phyloP scores from a whole-genome alignment of 2,329 filamentous ascomycete species.

The Nigrograna mackinnonii region DNA sequence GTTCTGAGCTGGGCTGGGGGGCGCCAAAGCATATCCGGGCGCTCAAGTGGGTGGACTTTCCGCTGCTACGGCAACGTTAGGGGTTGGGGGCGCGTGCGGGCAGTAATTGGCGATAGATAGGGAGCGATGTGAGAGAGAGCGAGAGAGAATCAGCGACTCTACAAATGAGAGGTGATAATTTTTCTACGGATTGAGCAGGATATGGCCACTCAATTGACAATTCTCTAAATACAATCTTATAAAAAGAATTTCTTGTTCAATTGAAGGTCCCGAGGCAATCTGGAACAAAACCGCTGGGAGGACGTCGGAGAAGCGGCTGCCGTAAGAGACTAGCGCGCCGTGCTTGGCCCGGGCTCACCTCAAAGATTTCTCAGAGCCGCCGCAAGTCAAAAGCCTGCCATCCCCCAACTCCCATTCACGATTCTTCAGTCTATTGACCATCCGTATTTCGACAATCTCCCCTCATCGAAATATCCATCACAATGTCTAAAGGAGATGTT shows the following conservation, averaged over 20 bases:
- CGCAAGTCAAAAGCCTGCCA: slow-evolving; percentile 1
- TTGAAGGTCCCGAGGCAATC: not conserved
- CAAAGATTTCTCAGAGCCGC: not conserved
- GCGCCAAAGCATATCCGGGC: slow-evolving; percentile 17
- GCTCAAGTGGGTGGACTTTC: slow-evolving; percentile 1
- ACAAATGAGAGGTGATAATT: too few relatives aligned
- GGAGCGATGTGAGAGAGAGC: too few relatives aligned
- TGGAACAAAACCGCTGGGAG: not conserved
- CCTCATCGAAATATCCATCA: slow-evolving; percentile 42
- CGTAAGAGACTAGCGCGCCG: slow-evolving; percentile 9
- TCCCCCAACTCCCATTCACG: slow-evolving; percentile 5
- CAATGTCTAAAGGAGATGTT: slow-evolving; percentile 49
- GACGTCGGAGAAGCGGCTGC: slow-evolving; percentile 11
- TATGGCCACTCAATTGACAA: too few relatives aligned
- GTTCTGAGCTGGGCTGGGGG: too few relatives aligned
- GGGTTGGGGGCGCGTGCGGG: slow-evolving; percentile 3
- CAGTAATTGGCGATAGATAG: not conserved
- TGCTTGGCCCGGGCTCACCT: slow-evolving; percentile 3
- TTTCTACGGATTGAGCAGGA: too few relatives aligned
- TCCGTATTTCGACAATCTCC: slow-evolving; percentile 32
- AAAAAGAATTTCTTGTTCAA: too few relatives aligned
- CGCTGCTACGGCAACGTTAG: slow-evolving; percentile 15
- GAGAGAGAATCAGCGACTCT: not conserved
- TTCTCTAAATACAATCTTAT: too few relatives aligned
- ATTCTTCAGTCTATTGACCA: slow-evolving; percentile 13